Conservation (phyloP, 2,329 filamentous ascomycete genomes). For the Hypoxylon sp. region DNA sequence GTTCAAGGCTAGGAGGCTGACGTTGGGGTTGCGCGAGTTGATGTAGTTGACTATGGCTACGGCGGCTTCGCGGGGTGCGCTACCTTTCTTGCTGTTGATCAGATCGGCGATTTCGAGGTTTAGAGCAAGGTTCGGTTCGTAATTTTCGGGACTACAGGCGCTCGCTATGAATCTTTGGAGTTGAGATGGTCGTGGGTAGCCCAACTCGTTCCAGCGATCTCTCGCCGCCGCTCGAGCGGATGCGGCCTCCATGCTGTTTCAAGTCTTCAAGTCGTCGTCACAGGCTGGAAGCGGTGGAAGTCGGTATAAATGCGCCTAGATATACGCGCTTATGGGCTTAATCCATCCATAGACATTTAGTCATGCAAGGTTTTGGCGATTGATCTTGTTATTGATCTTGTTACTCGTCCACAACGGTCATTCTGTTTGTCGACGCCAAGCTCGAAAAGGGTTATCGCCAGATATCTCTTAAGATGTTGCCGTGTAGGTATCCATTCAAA, state of each 20-base stretch:
- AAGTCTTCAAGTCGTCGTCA: slow-evolving; percentile 36
- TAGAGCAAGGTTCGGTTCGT: slow-evolving; percentile 95
- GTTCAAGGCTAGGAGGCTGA: slow-evolving; percentile 89
- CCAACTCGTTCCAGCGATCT: slow-evolving; percentile 90
- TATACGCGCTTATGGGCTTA: slow-evolving; percentile 36
- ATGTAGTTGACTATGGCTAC: slow-evolving; percentile 93
- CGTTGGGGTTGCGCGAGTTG: slow-evolving; percentile 97
- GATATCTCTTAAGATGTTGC: not conserved
- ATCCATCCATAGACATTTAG: slow-evolving; percentile 35
- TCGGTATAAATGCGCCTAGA: slow-evolving; percentile 36
- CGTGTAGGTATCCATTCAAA: slow-evolving; percentile 9
- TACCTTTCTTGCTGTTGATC: slow-evolving; percentile 97
- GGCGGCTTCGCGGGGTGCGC: slow-evolving; percentile 93
- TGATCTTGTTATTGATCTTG: slow-evolving; percentile 27
- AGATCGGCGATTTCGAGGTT: slow-evolving; percentile 97
- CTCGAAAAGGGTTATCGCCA: slow-evolving; percentile 31
- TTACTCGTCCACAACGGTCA: slow-evolving; percentile 29
- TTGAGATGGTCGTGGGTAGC: slow-evolving; percentile 83
- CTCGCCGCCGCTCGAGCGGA: slow-evolving; percentile 95
- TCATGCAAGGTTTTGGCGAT: slow-evolving; percentile 16
- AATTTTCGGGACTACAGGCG: slow-evolving; percentile 97
- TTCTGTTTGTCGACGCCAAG: slow-evolving; percentile 21
- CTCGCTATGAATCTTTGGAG: slow-evolving; percentile 96
- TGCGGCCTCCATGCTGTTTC: slow-evolving; percentile 84
- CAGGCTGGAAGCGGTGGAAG: slow-evolving; percentile 14